These are phyloP conservation scores for Eucalyptus sideroxylon DNA, from an alignment of 345 rosid genomes.

Conservation along the genomic window DNA sequence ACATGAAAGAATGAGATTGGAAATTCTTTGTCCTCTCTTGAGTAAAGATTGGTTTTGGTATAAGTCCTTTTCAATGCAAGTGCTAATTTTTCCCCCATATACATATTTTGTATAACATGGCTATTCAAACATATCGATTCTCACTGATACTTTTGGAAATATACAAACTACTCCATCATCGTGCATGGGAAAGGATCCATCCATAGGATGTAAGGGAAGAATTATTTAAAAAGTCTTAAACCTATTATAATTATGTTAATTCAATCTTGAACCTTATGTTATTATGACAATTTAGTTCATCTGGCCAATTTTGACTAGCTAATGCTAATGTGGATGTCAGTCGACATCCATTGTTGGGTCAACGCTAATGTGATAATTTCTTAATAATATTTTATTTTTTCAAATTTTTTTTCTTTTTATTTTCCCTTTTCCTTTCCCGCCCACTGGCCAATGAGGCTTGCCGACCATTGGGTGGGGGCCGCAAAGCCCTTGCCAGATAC, in stretches of 20 bases:
- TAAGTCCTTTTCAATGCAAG: conserved; percentile 16
- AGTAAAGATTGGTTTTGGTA: conserved; percentile 14
- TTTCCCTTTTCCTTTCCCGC: too few species aligned
- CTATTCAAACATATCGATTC: background rate
- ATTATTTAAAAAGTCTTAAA: too few species aligned
- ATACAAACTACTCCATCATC: background rate
- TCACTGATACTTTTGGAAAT: background rate
- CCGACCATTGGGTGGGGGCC: too few species aligned
- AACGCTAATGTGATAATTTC: fast-evolving
- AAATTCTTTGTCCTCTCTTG: conserved; percentile 14
- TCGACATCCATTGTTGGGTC: fast-evolving
- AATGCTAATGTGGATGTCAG: too few species aligned
- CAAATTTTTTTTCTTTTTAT: fast-evolving
- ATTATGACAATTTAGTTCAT: too few species aligned
- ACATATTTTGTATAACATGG: background rate
- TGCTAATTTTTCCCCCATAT: background rate
- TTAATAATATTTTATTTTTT: too few species aligned
- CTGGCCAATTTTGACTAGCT: too few species aligned
- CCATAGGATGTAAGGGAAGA: background rate
- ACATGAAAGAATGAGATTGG: conserved; percentile 5
- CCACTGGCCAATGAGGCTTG: too few species aligned
- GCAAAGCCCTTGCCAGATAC: background rate
- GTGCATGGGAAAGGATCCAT: background rate
- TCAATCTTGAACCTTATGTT: too few species aligned
- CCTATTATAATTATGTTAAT: too few species aligned